Evolutionary conservation across 1,139 yeast species (phyloP).

Genomic region (Hyphopichia fennica): DNA sequence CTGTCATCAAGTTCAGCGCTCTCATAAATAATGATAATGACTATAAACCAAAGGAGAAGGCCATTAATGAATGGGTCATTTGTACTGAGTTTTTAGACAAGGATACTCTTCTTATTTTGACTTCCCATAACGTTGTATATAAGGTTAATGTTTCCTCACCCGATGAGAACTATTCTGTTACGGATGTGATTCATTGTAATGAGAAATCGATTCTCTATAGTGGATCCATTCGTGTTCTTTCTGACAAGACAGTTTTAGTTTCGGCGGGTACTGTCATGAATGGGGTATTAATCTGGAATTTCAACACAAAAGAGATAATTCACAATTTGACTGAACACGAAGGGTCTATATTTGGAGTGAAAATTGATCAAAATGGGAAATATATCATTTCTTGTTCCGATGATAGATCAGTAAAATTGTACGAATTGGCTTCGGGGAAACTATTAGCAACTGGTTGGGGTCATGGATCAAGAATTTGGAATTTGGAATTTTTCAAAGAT

Average conservation of each 20-base stretch:
- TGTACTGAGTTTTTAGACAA: slow-evolving; percentile 50
- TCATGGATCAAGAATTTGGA: slow-evolving; percentile 93
- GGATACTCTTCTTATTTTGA: slow-evolving; percentile 50
- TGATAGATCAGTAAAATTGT: slow-evolving; percentile 82
- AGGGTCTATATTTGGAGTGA: slow-evolving; percentile 87
- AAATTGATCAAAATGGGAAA: slow-evolving; percentile 55
- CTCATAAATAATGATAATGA: slow-evolving; percentile 11
- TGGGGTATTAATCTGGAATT: slow-evolving; percentile 81
- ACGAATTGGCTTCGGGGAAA: slow-evolving; percentile 58
- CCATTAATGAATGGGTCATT: slow-evolving; percentile 77
- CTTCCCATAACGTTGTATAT: slow-evolving; percentile 78
- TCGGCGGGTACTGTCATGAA: slow-evolving; percentile 94
- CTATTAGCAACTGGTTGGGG: slow-evolving; percentile 90
- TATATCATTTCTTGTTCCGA: slow-evolving; percentile 83
- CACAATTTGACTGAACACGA: slow-evolving; percentile 72
- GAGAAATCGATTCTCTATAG: slow-evolving; percentile 87
- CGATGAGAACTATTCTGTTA: slow-evolving; percentile 19
- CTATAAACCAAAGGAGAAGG: slow-evolving; percentile 36
- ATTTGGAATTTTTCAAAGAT: slow-evolving; percentile 55
- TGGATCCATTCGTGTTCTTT: slow-evolving; percentile 62
- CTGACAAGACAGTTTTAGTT: slow-evolving; percentile 46
- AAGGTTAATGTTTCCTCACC: slow-evolving; percentile 33
- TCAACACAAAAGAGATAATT: slow-evolving; percentile 41
- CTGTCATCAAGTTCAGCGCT: slow-evolving; percentile 35
- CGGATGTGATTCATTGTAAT: slow-evolving; percentile 49